Evolutionary conservation across 148 eudicot genomes (phyloP).

Genomic region (Amaranthus palmeri): DNA sequence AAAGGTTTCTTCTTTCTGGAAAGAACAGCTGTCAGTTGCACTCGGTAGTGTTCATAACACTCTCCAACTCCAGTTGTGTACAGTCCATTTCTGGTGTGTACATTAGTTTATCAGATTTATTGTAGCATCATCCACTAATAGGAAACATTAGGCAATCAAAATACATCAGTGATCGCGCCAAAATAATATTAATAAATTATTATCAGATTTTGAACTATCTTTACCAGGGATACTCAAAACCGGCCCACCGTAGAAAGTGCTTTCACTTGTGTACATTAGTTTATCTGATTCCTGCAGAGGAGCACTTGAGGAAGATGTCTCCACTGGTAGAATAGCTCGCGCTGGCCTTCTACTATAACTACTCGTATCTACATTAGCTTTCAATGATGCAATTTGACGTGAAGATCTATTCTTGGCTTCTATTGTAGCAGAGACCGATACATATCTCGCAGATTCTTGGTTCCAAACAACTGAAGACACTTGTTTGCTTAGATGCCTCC

Average conservation of each 20-base stretch:
- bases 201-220: slow-evolving; percentile 40
- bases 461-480: slow-evolving; percentile 74
- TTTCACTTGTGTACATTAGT: slow-evolving; percentile 70
- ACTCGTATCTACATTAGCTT: slow-evolving; percentile 32
- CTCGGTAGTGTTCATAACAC: slow-evolving; percentile 37
- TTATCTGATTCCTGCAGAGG: slow-evolving; percentile 54
- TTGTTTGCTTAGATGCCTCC: no score
- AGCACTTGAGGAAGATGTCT: slow-evolving; percentile 35
- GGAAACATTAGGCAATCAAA: no score
- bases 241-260: slow-evolving; percentile 95
- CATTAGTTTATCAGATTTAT: no score
- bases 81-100: no score
- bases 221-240: slow-evolving; percentile 45
- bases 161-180: slow-evolving; percentile 37
- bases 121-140: no score
- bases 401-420: slow-evolving; percentile 42
- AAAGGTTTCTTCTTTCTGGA: slow-evolving; percentile 26
- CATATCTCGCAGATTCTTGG: slow-evolving; percentile 90
- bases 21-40: slow-evolving; percentile 42
- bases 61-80: no score
- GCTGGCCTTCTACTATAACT: slow-evolving; percentile 27
- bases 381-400: slow-evolving; percentile 30
- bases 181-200: slow-evolving; percentile 32
- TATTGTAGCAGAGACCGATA: slow-evolving; percentile 66
- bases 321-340: slow-evolving; percentile 31